Conservation (phyloP, 768 basidiomycete genomes). For the Bullera alba region DNA sequence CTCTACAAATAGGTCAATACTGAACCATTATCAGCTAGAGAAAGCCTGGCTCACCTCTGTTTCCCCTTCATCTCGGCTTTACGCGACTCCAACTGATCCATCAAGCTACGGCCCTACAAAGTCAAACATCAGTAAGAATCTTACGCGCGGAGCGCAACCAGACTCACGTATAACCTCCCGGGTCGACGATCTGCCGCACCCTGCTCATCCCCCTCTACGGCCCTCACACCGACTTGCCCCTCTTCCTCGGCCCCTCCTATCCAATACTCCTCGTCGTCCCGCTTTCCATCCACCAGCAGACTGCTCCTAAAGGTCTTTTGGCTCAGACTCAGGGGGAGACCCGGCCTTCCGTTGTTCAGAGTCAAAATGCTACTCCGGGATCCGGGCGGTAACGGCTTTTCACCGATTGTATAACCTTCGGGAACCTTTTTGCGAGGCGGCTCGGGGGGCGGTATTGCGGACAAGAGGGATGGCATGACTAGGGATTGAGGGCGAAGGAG, state of each 20-base stretch:
- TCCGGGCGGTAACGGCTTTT: constrained; percentile 68
- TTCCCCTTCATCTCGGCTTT: constrained; percentile 76
- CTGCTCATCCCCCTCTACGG: constrained; percentile 42
- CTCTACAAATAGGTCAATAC: constrained; percentile 50
- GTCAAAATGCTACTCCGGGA: constrained; percentile 56
- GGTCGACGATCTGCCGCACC: constrained; percentile 40
- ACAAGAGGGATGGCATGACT: constrained; percentile 85
- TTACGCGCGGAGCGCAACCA: neutral
- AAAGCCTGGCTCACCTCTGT: constrained; percentile 58
- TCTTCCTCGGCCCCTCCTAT: constrained; percentile 70
- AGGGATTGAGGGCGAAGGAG: constrained; percentile 83
- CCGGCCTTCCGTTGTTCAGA: constrained; percentile 10
- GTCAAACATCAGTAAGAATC: neutral
- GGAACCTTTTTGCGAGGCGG: constrained; percentile 33
- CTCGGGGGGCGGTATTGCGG: constrained; percentile 46
- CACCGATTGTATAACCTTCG: constrained; percentile 55
- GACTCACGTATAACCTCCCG: constrained; percentile 59
- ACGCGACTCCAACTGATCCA: constrained; percentile 77
- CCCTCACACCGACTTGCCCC: constrained; percentile 52
- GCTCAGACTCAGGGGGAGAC: constrained; percentile 55
- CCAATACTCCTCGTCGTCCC: constrained; percentile 57
- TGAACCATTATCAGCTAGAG: constrained; percentile 2
- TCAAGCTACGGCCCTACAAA: constrained; percentile 55
- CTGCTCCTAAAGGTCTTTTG: constrained; percentile 82
- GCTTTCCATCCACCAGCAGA: constrained; percentile 61